Evolutionary conservation across 1,284 basidiomycete species (phyloP), one percentile per base, ranked within the genome.

Genomic region (Tetrapyrgos nigripes): DNA sequence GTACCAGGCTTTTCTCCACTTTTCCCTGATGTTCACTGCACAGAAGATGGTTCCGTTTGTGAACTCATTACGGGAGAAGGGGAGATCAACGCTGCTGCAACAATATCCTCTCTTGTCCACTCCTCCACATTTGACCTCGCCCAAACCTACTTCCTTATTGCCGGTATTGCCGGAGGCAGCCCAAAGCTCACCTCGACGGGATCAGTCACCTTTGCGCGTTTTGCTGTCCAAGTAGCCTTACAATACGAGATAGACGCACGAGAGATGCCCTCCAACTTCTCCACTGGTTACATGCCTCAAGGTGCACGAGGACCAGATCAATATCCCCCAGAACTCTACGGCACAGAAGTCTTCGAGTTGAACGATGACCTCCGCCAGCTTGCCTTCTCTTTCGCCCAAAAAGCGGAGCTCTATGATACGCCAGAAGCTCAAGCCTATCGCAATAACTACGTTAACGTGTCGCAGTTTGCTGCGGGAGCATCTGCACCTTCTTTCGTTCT

Each of bases 341-440:
- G 82, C 28, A 81, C 80, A 11, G 82, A 83, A 68, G 74, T 82
- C 6, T 83, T 78, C 63, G 77, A 80, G 66, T 65, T 83, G 55
- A 83, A 83, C 70, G 76, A 78, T 35, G 73, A 71, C 56, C 69
- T 83, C 13, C 72, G 78, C 17, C 68, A 74, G 47, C 60, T 65
- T 13, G 79, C 73, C 1, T 61, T 73, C 23, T 56, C 56, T 14
- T 62, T 76, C 47, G 73, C 75, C 2, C 62, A 69, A 44, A 68
- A 60, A 14, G 70, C 77, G n/a, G 67, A 45, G 17, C 69, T 83
- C 21, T 73, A 72, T 51, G 79, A 82, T 67, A 70, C 73, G 9
- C 53, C 61, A 3, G 65, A 45, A 3, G 75, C 76, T 1, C 60
- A 64, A 33, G 58, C 69, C 11, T 78, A 74, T 62, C 74, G 78